Evolutionary conservation across 192 early-diverging fungal species (phyloP).

Genomic region (Coemansia sp.): DNA sequence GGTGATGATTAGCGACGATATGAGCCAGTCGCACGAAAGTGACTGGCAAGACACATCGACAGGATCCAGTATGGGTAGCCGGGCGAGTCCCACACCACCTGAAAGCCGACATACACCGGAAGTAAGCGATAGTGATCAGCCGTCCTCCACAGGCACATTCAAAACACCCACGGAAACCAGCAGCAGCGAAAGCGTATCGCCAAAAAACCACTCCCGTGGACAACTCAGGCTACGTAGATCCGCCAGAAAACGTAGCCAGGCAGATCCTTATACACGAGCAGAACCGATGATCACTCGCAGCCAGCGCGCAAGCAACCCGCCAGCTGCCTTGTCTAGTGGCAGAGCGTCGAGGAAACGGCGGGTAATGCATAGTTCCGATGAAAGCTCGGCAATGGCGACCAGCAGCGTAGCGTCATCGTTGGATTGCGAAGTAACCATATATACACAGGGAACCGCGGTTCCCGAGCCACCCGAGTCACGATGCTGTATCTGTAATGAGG

Average conservation of each 20-base stretch:
- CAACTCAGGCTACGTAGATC: too few relatives aligned
- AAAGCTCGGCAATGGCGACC: slow-evolving; percentile 2
- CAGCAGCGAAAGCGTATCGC: too few relatives aligned
- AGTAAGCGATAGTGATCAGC: too few relatives aligned
- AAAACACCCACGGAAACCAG: too few relatives aligned
- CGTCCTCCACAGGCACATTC: too few relatives aligned
- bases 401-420: slow-evolving; percentile 19
- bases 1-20: too few relatives aligned
- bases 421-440: slow-evolving; percentile 25
- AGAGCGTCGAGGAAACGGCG: not conserved
- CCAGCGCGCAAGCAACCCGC: not conserved
- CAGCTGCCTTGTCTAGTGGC: not conserved
- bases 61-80: too few relatives aligned
- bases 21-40: too few relatives aligned
- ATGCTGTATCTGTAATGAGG: slow-evolving; percentile 26
- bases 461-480: slow-evolving; percentile 7
- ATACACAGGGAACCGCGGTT: slow-evolving; percentile 19
- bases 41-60: too few relatives aligned
- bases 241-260: not conserved
- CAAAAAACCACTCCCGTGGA: too few relatives aligned
- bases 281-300: not conserved
- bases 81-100: too few relatives aligned
- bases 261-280: not conserved
- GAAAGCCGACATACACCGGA: too few relatives aligned
- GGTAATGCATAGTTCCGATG: not conserved